phyloP scores from a whole-genome alignment of 345 rosid genomes.

The Citropsis articulata region DNA sequence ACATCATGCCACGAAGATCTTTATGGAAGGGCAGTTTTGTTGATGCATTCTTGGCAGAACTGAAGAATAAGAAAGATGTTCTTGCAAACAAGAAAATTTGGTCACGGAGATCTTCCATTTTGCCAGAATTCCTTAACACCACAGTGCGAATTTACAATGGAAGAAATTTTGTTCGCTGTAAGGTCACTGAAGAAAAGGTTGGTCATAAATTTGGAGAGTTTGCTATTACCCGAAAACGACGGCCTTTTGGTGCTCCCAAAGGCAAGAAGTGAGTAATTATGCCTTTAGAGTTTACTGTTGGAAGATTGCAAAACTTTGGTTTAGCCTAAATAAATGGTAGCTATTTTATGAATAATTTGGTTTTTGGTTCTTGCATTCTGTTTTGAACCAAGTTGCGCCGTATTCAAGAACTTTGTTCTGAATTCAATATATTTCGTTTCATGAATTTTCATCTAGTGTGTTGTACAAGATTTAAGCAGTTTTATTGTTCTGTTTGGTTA shows the following conservation, averaged over 20 bases:
- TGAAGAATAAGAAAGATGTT: slow-evolving; percentile 31
- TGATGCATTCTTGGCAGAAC: slow-evolving; percentile 41
- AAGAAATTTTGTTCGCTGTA: slow-evolving; percentile 38
- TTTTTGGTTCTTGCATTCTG: not conserved
- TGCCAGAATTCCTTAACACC: slow-evolving; percentile 42
- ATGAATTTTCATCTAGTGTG: not conserved
- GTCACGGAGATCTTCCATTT: slow-evolving; percentile 47
- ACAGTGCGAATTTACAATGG: slow-evolving; percentile 48
- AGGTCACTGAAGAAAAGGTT: slow-evolving; percentile 47
- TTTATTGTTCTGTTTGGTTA: not conserved
- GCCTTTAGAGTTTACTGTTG: not conserved
- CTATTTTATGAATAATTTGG: not conserved
- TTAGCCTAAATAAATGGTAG: not conserved
- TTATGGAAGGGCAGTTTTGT: slow-evolving; percentile 51
- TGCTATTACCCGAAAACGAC: slow-evolving; percentile 36
- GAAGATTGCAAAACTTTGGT: not conserved
- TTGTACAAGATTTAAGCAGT: not conserved
- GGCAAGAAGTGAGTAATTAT: slow-evolving; percentile 15
- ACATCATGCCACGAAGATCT: slow-evolving; percentile 24
- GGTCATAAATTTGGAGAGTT: slow-evolving; percentile 55
- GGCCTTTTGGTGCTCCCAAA: slow-evolving; percentile 1
- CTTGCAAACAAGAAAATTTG: slow-evolving; percentile 43
- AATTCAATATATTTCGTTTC: not conserved
- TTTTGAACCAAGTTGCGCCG: not conserved
- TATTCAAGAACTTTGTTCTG: not conserved